Conservation (phyloP, 495 filamentous ascomycete species). For the Xylaria sp. region DNA sequence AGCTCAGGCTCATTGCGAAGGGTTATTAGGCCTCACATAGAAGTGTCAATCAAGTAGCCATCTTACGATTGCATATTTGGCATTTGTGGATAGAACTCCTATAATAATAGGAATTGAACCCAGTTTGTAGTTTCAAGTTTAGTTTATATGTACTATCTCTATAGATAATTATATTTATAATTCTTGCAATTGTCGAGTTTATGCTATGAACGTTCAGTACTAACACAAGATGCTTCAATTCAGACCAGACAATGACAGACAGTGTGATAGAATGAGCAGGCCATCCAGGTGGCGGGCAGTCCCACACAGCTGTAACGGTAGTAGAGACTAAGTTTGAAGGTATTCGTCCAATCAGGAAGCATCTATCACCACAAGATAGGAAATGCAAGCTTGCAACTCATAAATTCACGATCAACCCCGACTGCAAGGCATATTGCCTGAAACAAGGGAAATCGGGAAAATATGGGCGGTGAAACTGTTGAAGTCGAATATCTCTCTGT, state of each 20-base stretch:
- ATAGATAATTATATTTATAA: background rate
- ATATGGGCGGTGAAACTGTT: conserved; percentile 23
- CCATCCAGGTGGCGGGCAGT: conserved; percentile 1
- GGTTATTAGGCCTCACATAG: background rate
- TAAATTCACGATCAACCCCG: conserved; percentile 2
- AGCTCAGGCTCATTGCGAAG: background rate
- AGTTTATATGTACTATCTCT: background rate
- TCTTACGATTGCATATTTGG: background rate
- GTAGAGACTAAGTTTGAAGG: conserved; percentile 7
- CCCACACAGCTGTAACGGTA: background rate
- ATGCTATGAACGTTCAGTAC: background rate
- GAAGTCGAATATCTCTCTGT: conserved; percentile 72
- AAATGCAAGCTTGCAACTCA: conserved; percentile 6
- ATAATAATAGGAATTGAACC: background rate
- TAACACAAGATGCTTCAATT: background rate
- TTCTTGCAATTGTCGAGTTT: background rate
- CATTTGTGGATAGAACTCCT: background rate
- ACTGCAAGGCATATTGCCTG: conserved; percentile 33
- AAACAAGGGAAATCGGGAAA: conserved; percentile 21
- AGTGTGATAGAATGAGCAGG: background rate
- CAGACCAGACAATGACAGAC: background rate
- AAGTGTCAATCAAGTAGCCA: background rate
- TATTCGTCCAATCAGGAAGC: conserved; percentile 24
- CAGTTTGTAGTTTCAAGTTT: background rate
- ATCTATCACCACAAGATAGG: background rate